Base-by-base conservation (phyloP, 768 basidiomycete genomes). In the Termitomyces eurrhizus region DNA sequence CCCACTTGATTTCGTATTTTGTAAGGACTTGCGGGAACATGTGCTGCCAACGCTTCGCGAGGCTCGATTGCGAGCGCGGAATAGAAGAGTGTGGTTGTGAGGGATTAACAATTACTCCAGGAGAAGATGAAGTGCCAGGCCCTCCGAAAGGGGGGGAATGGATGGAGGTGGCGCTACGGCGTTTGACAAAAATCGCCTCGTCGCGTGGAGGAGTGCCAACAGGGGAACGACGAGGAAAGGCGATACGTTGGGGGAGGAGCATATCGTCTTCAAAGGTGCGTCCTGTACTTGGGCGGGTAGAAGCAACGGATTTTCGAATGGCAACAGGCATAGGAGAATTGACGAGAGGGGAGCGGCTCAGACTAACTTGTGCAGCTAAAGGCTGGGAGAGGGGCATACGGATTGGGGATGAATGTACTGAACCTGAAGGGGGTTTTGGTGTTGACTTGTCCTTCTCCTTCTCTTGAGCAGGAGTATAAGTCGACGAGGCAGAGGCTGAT, bases 1-100 rank as follows among this genome's bases (percentile, higher is more conserved):
- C 86, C 96, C 96, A 98, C 70, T 98, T 97, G 72, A 95, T 82
- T 49, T 95, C 88, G 62, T 94, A 87, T 70, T 93, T 90, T 69
- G 84, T 88, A 29, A 83, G 71, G 7, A 87, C 83, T 18, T 81
- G 80, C 0, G 93, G 87, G 68, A 90, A 88, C 61, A 89, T 83
- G 69, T 96, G 93, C 64, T 95, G 87, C 95, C 95, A 98, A 21
- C 95, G 78, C 46, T 90, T 79, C 2, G 93, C 92, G n/a, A 94
- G 83, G 12, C 86, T 86, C 1, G 84, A 80, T 62, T 90, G 87
- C 0, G 82, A 75, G 59, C 87, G 83, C 0, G 88, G 80, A 12
- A 89, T 78, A 0, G 79, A 72, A 5, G 80, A 73, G 46, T 80
- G 78, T 1, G 86, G 86, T 48, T 83, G 84, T 0, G 86, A 88